phyloP scores from a whole-genome alignment of 1,284 basidiomycete species.

The Cronartium quercuum region DNA sequence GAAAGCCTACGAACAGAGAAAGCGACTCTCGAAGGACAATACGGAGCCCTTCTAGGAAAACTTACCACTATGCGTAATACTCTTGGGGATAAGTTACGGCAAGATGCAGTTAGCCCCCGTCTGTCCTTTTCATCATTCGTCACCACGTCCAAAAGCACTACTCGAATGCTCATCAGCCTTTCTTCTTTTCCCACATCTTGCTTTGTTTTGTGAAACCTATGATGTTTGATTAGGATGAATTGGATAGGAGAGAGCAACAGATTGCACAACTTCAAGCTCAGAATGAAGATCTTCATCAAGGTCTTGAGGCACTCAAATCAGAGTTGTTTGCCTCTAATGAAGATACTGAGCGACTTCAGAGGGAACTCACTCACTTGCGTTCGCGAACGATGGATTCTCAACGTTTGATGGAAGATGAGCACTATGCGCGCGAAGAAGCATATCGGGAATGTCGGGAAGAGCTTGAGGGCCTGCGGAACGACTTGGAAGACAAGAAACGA shows the following conservation, averaged over 20 bases:
- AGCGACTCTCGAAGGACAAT: slow-evolving; percentile 74
- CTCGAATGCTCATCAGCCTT: background rate
- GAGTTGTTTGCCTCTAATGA: slow-evolving; percentile 69
- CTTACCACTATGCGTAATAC: slow-evolving; percentile 87
- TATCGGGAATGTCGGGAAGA: slow-evolving; percentile 72
- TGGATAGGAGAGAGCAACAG: slow-evolving; percentile 76
- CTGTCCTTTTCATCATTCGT: background rate
- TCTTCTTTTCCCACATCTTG: slow-evolving; percentile 23
- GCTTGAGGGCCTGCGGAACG: slow-evolving; percentile 72
- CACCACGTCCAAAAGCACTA: background rate
- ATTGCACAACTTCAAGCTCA: slow-evolving; percentile 68
- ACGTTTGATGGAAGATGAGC: slow-evolving; percentile 57
- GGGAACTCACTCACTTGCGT: slow-evolving; percentile 60
- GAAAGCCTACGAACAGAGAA: slow-evolving; percentile 61
- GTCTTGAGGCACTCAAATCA: slow-evolving; percentile 66
- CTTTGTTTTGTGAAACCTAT: slow-evolving; percentile 39
- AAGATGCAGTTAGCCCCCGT: slow-evolving; percentile 75
- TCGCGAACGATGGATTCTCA: slow-evolving; percentile 53
- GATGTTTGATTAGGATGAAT: slow-evolving; percentile 69
- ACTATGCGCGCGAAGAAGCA: slow-evolving; percentile 66
- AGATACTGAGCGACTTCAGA: slow-evolving; percentile 63
- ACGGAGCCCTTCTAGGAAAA: slow-evolving; percentile 76
- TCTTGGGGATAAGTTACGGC: slow-evolving; percentile 85
- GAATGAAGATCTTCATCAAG: slow-evolving; percentile 64
- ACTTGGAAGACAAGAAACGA: slow-evolving; percentile 80